Evolutionary conservation across 805 yeast species (phyloP).

Genomic region (Phaffomyces opuntiae): DNA sequence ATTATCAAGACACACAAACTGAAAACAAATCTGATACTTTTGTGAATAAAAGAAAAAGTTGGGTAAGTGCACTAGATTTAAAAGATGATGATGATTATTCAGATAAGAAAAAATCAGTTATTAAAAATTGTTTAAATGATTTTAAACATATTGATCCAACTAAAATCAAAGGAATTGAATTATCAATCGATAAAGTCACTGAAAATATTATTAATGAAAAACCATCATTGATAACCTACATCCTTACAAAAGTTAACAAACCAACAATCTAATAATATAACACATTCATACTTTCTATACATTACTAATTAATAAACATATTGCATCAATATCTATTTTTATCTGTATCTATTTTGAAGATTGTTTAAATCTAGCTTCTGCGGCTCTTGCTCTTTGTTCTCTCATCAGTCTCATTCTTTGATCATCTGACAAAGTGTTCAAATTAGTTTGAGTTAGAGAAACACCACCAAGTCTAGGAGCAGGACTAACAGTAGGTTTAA

Average conservation of each 20-base stretch:
- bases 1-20: too few relatives aligned
- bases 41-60: conserved; percentile 7
- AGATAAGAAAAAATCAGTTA: conserved; percentile 32
- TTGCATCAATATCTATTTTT: too few relatives aligned
- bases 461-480: conserved; percentile 30
- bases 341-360: conserved; percentile 9
- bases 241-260: conserved; percentile 34
- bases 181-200: conserved; percentile 28
- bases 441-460: conserved; percentile 31
- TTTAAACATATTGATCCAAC: conserved; percentile 58
- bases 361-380: conserved; percentile 69
- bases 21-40: too few relatives aligned
- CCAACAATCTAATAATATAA: conserved; percentile 10
- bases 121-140: conserved; percentile 52
- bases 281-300: not conserved
- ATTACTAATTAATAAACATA: too few relatives aligned
- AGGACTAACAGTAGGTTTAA: conserved; percentile 20
- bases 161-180: conserved; percentile 4
- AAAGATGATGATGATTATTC: conserved; percentile 12
- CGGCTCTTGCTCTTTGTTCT: conserved; percentile 94
- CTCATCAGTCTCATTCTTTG: conserved; percentile 78
- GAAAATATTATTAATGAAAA: conserved; percentile 23
- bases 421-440: conserved; percentile 61
- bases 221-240: conserved; percentile 29
- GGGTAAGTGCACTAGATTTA: conserved; percentile 18